Conservation (phyloP, 768 basidiomycete species). For the Mycena amicta region DNA sequence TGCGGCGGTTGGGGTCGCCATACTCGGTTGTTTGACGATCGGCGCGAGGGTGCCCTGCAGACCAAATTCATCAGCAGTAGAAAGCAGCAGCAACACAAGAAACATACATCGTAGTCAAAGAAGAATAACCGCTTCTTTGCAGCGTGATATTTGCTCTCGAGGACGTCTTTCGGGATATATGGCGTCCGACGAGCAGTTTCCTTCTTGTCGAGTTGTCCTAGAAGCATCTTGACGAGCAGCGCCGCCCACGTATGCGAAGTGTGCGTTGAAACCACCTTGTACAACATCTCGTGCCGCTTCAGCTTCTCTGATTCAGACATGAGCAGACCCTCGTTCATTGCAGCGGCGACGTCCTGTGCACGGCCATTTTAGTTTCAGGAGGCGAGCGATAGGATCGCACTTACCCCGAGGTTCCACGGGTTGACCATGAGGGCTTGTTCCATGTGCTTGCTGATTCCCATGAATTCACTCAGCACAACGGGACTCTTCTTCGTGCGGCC, state of each 20-base stretch:
- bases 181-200: slow-evolving; percentile 86
- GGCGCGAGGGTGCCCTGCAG: slow-evolving; percentile 90
- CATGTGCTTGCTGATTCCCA: slow-evolving; percentile 96
- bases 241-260: slow-evolving; percentile 96
- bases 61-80: slow-evolving; percentile 6
- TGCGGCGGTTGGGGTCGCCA: slow-evolving; percentile 76
- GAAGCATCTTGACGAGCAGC: slow-evolving; percentile 83
- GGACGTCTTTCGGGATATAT: slow-evolving; percentile 64
- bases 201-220: slow-evolving; percentile 77
- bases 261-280: slow-evolving; percentile 87
- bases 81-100: slow-evolving; percentile 35
- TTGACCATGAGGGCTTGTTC: slow-evolving; percentile 87
- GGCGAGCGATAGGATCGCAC: slow-evolving; percentile 31
- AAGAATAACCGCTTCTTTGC: slow-evolving; percentile 87
- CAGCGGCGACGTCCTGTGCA: slow-evolving; percentile 76
- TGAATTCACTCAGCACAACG: slow-evolving; percentile 93
- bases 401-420: slow-evolving; percentile 91
- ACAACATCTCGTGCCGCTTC: slow-evolving; percentile 70
- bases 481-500: slow-evolving; percentile 81
- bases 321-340: slow-evolving; percentile 84
- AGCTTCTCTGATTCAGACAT: slow-evolving; percentile 82
- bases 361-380: slow-evolving; percentile 1
- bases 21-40: slow-evolving; percentile 91
- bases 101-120: slow-evolving; percentile 94
- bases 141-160: slow-evolving; percentile 61